Percentiles rank a stretch among this genome's conserved stretches.
Conservation (phyloP, 345 rosid genomes). For the Pugionium dolabratum region DNA sequence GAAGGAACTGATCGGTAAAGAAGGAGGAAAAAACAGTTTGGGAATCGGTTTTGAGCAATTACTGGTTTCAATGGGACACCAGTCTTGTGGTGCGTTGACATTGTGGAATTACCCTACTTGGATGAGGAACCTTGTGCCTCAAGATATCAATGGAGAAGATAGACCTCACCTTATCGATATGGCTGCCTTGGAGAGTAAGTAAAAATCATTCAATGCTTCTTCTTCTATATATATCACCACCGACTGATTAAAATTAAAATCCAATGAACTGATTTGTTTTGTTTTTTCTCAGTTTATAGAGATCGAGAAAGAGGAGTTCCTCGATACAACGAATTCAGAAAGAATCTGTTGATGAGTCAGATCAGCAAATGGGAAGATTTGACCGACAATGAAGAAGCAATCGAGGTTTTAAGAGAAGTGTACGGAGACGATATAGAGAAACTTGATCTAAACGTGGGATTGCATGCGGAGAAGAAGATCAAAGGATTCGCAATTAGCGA, state of each 20-base stretch:
- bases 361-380: constrained; percentile 64
- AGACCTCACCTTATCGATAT: constrained; percentile 55
- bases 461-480: constrained; percentile 66
- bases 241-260: too few relatives aligned
- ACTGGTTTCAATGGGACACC: constrained; percentile 73
- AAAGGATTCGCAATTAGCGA: constrained; percentile 69
- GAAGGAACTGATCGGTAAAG: constrained; percentile 42
- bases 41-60: constrained; percentile 47
- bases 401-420: constrained; percentile 47
- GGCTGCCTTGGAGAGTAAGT: constrained; percentile 58
- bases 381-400: constrained; percentile 51
- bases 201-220: too few relatives aligned
- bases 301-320: constrained; percentile 66
- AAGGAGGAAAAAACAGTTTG: constrained; percentile 46
- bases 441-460: constrained; percentile 58
- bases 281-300: too few relatives aligned
- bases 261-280: too few relatives aligned
- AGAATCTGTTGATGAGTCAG: constrained; percentile 48
- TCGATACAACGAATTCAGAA: constrained; percentile 56
- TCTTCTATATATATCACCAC: too few relatives aligned
- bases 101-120: constrained; percentile 63
- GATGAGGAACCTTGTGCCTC: constrained; percentile 48
- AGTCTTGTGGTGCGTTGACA: constrained; percentile 57
- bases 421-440: constrained; percentile 56
- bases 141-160: constrained; percentile 47